Conservation (phyloP, 805 yeast species). For the Wickerhamomyces chambardii region DNA sequence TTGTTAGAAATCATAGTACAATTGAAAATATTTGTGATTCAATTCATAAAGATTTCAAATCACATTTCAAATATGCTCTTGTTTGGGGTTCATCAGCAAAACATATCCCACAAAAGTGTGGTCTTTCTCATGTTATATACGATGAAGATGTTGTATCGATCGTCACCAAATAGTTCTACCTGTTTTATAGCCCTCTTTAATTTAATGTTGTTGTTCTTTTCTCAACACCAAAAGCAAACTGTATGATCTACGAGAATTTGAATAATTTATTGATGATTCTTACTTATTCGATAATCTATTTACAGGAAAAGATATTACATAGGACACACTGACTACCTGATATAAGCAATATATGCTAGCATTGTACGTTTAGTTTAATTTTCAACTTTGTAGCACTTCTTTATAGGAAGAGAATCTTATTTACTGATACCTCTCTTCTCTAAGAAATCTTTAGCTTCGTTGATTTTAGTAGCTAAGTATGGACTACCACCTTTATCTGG, state of each 20-base stretch:
- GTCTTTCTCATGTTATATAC: slow-evolving; percentile 69
- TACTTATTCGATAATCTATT: too few relatives aligned
- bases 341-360: too few relatives aligned
- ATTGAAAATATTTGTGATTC: slow-evolving; percentile 86
- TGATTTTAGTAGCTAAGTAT: slow-evolving; percentile 81
- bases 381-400: too few relatives aligned
- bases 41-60: slow-evolving; percentile 86
- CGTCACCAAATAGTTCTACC: slow-evolving; percentile 46
- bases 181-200: too few relatives aligned
- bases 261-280: too few relatives aligned
- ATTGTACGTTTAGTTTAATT: too few relatives aligned
- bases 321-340: too few relatives aligned
- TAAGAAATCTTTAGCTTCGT: slow-evolving; percentile 82
- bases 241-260: too few relatives aligned
- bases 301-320: too few relatives aligned
- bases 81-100: slow-evolving; percentile 97
- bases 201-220: too few relatives aligned
- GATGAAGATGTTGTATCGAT: slow-evolving; percentile 95
- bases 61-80: slow-evolving; percentile 85
- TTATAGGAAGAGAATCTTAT: too few relatives aligned
- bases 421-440: slow-evolving; percentile 36
- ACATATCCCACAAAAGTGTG: slow-evolving; percentile 96
- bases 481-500: slow-evolving; percentile 95
- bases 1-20: slow-evolving; percentile 71
- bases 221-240: too few relatives aligned